phyloP scores from a whole-genome alignment of 208 protist species.

The Phytomonas sp. region DNA sequence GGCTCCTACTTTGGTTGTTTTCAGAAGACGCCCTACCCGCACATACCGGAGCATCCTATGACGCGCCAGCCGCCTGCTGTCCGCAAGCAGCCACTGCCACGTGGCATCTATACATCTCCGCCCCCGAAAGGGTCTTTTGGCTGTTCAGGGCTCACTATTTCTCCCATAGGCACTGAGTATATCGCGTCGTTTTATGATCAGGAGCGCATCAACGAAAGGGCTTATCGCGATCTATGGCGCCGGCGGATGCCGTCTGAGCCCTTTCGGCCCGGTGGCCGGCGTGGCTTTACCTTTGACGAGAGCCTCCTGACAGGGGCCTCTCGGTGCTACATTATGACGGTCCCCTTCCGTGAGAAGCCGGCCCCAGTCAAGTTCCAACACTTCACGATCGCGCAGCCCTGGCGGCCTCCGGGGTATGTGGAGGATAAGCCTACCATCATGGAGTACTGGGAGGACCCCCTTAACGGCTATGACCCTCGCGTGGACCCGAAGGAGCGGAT shows the following conservation, averaged over 20 bases:
- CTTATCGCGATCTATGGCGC: conserved; percentile 41
- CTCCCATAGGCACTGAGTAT: conserved; percentile 59
- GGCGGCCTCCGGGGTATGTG: conserved; percentile 68
- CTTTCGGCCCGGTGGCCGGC: conserved; percentile 54
- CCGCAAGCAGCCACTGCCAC: conserved; percentile 28
- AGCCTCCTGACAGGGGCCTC: conserved; percentile 46
- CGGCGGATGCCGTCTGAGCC: conserved; percentile 59
- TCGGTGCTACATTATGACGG: conserved; percentile 79
- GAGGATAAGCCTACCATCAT: conserved; percentile 55
- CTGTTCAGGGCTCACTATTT: conserved; percentile 43
- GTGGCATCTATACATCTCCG: conserved; percentile 74
- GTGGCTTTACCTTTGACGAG: conserved; percentile 84
- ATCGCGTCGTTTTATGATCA: conserved; percentile 82
- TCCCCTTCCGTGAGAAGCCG: conserved; percentile 53
- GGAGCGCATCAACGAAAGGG: conserved; percentile 37
- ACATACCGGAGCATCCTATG: conserved; percentile 43
- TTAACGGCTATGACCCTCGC: conserved; percentile 73
- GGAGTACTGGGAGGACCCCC: conserved; percentile 87
- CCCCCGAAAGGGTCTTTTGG: conserved; percentile 61
- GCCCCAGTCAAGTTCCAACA: conserved; percentile 24
- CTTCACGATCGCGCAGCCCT: conserved; percentile 54
- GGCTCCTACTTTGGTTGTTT: conserved; percentile 85
- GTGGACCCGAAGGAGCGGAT: conserved; percentile 65
- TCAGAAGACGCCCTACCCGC: conserved; percentile 34
- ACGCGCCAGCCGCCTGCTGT: conserved; percentile 24